These are phyloP conservation scores for Globisporangium nagaii DNA, from an alignment of 352 stramenopile species.

Conservation along the genomic window DNA sequence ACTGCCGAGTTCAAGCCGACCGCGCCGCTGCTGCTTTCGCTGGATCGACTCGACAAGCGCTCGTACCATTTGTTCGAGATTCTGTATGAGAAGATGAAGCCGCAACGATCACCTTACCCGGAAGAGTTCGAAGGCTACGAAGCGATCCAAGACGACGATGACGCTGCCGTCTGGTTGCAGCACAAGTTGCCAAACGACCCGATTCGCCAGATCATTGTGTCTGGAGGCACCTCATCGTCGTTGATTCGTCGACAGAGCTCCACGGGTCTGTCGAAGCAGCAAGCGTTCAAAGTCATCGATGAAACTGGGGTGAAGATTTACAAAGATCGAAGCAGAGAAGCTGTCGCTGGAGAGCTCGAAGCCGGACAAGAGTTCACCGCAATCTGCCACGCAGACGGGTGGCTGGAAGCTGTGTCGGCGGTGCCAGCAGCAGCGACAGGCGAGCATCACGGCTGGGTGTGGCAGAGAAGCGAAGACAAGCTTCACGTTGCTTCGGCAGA, in stretches of 20 bases:
- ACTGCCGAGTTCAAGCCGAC: conserved; percentile 50
- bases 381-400: conserved; percentile 15
- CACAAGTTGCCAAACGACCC: conserved; percentile 14
- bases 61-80: conserved; percentile 64
- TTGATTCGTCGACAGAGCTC: background rate
- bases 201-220: conserved; percentile 22
- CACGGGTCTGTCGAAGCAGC: background rate
- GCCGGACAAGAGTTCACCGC: conserved; percentile 20
- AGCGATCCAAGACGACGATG: conserved; percentile 12
- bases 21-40: conserved; percentile 31
- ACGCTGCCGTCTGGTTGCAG: background rate
- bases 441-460: conserved; percentile 31
- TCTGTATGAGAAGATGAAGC: conserved; percentile 53
- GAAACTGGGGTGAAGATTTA: conserved; percentile 19
- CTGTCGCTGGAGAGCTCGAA: conserved; percentile 10
- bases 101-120: conserved; percentile 28
- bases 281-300: conserved; percentile 26
- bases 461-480: conserved; percentile 29
- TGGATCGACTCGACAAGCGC: conserved; percentile 56
- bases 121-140: conserved; percentile 56
- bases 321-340: conserved; percentile 12
- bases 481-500: conserved; percentile 20
- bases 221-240: background rate
- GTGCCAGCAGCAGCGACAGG: background rate
- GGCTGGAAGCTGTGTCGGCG: conserved; percentile 21